Evolutionary conservation across 345 rosid genomes (phyloP), one percentile per base, ranked within the genome.

Genomic region (Heritiera fomes): DNA sequence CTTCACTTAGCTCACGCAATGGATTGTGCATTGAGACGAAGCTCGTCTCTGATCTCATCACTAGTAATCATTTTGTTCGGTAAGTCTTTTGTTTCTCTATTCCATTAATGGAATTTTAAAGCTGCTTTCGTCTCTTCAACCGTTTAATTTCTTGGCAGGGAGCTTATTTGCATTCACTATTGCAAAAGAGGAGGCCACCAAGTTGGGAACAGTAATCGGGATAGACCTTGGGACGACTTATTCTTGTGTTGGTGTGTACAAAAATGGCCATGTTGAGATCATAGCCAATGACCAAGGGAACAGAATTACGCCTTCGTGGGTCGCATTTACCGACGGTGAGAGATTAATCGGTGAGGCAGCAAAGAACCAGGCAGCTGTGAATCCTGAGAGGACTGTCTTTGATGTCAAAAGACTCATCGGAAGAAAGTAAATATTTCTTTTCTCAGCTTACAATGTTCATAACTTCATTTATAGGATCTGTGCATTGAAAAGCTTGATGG

Each of bases 231-330:
- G 63, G 3, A 20, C 64, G 6, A 60, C 64, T 10, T 60, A 60
- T 28, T 60, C 64, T 60, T 60, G 34, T 28, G 64, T 60, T 60
- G 64, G 64, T 60, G 64, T 61, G 17, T 61, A 61, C 65, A 61
- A 28, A 61, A 61, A 61, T 61, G 65, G 40, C 12, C 63, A 59
- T 9, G 61, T 59, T 59, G 63, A 59, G 63, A 59, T 59, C 34
- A 59, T 23, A 59, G 63, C 63, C 14, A 59, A 59, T 59, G 63
- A 59, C 34, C 63, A 59, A 10, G 63, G 63, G 3, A 59, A 59
- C 63, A 59, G 63, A 59, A 59, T 59, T 9, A 23, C 63, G 1
- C 32, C 34, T 23, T 59, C 14, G 5, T 59, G 34, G 62, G 63
- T 59, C 34, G 63, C 63, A 9, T 59, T 20, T 23, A 59, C 34